Evolutionary conservation across 1,284 basidiomycete genomes (phyloP).

Genomic region (Tausonia pullulans): DNA sequence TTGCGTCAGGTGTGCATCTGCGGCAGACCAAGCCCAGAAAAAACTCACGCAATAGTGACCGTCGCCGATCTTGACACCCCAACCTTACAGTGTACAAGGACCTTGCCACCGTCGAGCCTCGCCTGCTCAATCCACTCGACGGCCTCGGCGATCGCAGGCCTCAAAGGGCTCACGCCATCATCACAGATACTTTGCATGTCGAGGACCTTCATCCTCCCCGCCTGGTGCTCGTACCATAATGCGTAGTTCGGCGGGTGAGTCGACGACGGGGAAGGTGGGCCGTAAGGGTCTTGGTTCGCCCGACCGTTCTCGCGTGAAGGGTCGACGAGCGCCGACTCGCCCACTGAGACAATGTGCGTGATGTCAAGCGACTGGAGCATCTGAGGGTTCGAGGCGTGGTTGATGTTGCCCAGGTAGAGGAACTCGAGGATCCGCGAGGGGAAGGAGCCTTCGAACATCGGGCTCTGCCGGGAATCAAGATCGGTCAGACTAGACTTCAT

Average conservation of each 20-base stretch:
- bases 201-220: conserved; percentile 59
- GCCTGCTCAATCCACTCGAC: conserved; percentile 90
- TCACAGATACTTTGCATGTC: conserved; percentile 45
- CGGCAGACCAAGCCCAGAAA: conserved; percentile 77
- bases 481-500: neutral
- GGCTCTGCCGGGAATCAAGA: conserved; percentile 45
- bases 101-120: conserved; percentile 65
- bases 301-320: conserved; percentile 16
- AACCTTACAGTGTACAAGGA: conserved; percentile 91
- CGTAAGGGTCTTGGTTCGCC: conserved; percentile 23
- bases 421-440: conserved; percentile 87
- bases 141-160: conserved; percentile 73
- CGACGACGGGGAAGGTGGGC: conserved; percentile 24
- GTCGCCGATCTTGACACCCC: conserved; percentile 89
- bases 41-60: conserved; percentile 88
- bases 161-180: conserved; percentile 88
- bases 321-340: conserved; percentile 70
- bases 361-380: conserved; percentile 96
- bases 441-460: conserved; percentile 87
- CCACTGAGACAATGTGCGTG: conserved; percentile 93
- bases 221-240: conserved; percentile 76
- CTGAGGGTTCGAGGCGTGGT: conserved; percentile 85
- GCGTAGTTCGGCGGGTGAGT: conserved; percentile 36
- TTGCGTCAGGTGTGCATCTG: neutral
- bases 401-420: conserved; percentile 89